These are phyloP conservation scores for Aaosphaeria pasadenensis DNA, from an alignment of 2,329 filamentous ascomycete genomes.

Conservation along the genomic window DNA sequence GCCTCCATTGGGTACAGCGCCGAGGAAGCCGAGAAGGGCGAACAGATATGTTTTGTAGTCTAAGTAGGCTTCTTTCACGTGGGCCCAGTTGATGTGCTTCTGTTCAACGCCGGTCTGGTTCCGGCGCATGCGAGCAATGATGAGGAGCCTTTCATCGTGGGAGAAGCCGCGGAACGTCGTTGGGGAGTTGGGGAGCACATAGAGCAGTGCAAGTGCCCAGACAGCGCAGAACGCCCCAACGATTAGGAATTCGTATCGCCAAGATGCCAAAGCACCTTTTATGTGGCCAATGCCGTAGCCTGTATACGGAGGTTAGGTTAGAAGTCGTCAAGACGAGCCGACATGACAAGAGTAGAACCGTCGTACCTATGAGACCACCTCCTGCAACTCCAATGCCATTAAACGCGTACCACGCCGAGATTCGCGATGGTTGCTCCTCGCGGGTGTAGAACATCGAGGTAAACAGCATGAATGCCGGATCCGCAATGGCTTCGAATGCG, in stretches of 20 bases:
- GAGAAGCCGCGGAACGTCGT: not conserved
- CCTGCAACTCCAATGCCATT: conserved; percentile 50
- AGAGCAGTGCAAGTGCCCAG: not conserved
- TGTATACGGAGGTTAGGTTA: not conserved
- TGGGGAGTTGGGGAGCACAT: not conserved
- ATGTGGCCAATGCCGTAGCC: not conserved
- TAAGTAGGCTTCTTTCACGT: conserved; percentile 24
- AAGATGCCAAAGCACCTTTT: not conserved
- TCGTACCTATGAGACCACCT: conserved; percentile 10
- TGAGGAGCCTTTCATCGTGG: not conserved
- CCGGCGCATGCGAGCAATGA: not conserved
- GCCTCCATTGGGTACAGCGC: conserved; percentile 29
- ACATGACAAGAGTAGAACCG: conserved; percentile 41
- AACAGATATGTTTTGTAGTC: conserved; percentile 37
- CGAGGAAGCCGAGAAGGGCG: conserved; percentile 22
- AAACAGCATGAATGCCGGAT: conserved; percentile 49
- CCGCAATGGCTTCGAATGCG: conserved; percentile 53
- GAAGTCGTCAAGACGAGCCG: conserved; percentile 25
- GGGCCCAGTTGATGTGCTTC: conserved; percentile 41
- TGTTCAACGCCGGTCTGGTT: conserved; percentile 49
- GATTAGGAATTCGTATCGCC: not conserved
- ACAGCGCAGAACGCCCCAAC: not conserved
- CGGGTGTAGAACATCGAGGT: conserved; percentile 37
- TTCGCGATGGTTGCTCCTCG: conserved; percentile 26
- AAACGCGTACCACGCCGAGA: conserved; percentile 21